phyloP scores from a whole-genome alignment of 768 basidiomycete genomes.

The Lentinula raphanica region DNA sequence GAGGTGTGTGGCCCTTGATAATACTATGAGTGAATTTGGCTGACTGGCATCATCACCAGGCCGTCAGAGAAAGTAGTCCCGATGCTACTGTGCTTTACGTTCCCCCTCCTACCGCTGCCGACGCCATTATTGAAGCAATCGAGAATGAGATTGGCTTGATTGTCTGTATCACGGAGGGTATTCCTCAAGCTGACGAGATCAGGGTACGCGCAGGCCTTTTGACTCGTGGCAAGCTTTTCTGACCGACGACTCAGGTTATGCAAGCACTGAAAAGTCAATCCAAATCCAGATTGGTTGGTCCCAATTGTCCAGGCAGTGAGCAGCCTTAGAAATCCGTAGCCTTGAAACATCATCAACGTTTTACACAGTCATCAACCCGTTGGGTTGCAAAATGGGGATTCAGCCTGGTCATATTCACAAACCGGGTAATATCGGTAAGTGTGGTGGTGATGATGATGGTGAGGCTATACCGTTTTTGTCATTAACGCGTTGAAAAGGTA shows the following conservation, averaged over 20 bases:
- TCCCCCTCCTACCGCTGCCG: constrained; percentile 92
- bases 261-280: constrained; percentile 93
- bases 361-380: constrained; percentile 80
- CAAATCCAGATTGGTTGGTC: constrained; percentile 92
- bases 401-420: constrained; percentile 96
- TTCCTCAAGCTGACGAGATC: constrained; percentile 96
- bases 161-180: constrained; percentile 98
- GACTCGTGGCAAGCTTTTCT: not conserved
- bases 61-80: constrained; percentile 78
- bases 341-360: not conserved
- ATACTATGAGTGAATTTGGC: not conserved
- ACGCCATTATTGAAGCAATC: constrained; percentile 97
- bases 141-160: constrained; percentile 97
- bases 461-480: not conserved
- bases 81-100: constrained; percentile 98
- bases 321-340: not conserved
- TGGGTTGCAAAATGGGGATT: constrained; percentile 99
- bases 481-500: constrained; percentile 44
- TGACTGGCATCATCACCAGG: constrained; percentile 40
- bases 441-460: too few relatives aligned
- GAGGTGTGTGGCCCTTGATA: constrained; percentile 53
- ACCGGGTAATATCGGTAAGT: constrained; percentile 88
- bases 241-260: constrained; percentile 54
- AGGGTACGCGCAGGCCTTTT: constrained; percentile 41
- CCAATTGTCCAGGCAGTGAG: constrained; percentile 88